These are phyloP conservation scores for Penicillium fimorum DNA, from an alignment of 495 filamentous ascomycete species.

Conservation along the genomic window DNA sequence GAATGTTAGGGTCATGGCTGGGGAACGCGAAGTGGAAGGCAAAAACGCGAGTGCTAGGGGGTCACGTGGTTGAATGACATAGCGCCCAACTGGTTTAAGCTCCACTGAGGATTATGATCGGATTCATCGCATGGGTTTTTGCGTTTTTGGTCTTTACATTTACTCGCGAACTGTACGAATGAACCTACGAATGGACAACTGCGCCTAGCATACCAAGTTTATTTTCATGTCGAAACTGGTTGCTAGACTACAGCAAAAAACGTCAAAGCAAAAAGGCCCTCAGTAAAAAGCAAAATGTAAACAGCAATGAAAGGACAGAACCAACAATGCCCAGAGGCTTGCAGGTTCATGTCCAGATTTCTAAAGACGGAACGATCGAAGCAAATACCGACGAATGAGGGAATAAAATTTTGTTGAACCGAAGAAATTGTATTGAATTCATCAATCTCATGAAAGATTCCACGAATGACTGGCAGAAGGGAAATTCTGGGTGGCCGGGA, in stretches of 20 bases:
- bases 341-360: conserved; percentile 6
- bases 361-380: conserved; percentile 22
- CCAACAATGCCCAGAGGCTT: conserved; percentile 15
- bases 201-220: conserved; percentile 31
- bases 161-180: not conserved
- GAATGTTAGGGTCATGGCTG: conserved; percentile 12
- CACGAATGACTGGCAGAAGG: conserved; percentile 35
- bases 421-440: conserved; percentile 50
- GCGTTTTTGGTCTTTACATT: not conserved
- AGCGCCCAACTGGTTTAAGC: not conserved
- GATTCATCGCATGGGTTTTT: not conserved
- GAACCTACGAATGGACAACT: conserved; percentile 3
- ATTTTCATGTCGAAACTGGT: conserved; percentile 39
- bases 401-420: conserved; percentile 37
- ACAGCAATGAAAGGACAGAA: conserved; percentile 26
- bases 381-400: conserved; percentile 19
- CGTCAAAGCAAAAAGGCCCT: conserved; percentile 9
- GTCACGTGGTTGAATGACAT: conserved; percentile 16
- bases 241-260: conserved; percentile 27
- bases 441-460: conserved; percentile 52
- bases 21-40: conserved; percentile 23
- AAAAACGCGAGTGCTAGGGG: conserved; percentile 6
- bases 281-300: conserved; percentile 22
- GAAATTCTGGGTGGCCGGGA: conserved; percentile 37
- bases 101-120: not conserved